A percentile compares a stretch with the other conserved stretches of the same genome.
These are phyloP conservation scores for Phytophthora vignae DNA, from an alignment of 352 stramenopile species.

Conservation along the genomic window DNA sequence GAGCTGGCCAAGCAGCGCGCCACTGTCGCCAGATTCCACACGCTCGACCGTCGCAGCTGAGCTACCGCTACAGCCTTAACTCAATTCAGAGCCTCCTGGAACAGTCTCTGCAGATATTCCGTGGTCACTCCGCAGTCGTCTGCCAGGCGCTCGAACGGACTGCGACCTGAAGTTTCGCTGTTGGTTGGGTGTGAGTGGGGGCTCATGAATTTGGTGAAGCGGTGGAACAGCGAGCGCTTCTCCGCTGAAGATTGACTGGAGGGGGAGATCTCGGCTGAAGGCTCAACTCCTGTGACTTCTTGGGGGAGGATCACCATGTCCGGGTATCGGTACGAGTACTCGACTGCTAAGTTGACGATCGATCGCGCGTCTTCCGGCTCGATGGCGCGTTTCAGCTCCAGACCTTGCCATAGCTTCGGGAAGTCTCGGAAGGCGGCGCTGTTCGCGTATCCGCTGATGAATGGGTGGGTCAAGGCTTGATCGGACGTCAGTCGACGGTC, in stretches of 20 bases:
- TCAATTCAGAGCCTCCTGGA: constrained; percentile 17
- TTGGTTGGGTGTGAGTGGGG: not conserved
- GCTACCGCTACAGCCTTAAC: not conserved
- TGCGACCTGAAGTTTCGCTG: constrained; percentile 1
- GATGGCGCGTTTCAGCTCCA: constrained; percentile 39
- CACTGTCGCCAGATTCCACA: constrained; percentile 60
- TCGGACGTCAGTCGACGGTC: constrained; percentile 77
- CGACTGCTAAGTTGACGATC: constrained; percentile 45
- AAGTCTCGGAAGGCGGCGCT: constrained; percentile 48
- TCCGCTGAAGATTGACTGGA: not conserved
- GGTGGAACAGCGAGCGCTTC: constrained; percentile 34
- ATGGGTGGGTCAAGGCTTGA: constrained; percentile 93
- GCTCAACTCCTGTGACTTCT: constrained; percentile 23
- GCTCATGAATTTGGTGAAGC: constrained; percentile 24
- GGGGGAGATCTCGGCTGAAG: constrained; percentile 8
- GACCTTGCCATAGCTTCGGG: constrained; percentile 43
- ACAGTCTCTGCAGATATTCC: constrained; percentile 22
- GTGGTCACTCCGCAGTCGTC: constrained; percentile 35
- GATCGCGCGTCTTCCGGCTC: constrained; percentile 32
- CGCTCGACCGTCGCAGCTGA: constrained; percentile 47
- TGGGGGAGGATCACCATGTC: constrained; percentile 22
- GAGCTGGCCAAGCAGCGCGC: constrained; percentile 53
- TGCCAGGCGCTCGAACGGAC: constrained; percentile 29
- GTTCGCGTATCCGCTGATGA: constrained; percentile 59
- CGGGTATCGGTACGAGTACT: constrained; percentile 43